Evolutionary conservation across 805 yeast genomes (phyloP).

Genomic region (Hermanozyma aechmeae): DNA sequence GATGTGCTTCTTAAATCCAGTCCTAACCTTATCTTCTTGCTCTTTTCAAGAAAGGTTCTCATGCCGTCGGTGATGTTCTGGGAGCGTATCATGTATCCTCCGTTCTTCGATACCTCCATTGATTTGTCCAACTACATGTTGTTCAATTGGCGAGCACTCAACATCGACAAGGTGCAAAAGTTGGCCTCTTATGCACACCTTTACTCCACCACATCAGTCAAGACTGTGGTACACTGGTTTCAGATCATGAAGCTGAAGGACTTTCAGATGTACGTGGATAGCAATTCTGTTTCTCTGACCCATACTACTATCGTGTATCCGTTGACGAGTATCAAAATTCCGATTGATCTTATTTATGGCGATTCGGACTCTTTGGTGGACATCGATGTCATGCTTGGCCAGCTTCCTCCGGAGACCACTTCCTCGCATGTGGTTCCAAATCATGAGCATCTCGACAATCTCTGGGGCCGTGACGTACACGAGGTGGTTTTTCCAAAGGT

Average conservation of each 20-base stretch:
- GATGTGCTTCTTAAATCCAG: constrained; percentile 69
- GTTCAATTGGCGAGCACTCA: constrained; percentile 71
- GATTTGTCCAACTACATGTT: constrained; percentile 60
- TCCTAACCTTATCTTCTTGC: constrained; percentile 58
- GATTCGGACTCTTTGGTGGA: constrained; percentile 78
- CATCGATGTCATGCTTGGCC: constrained; percentile 60
- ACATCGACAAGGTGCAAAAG: constrained; percentile 69
- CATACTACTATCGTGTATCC: constrained; percentile 30
- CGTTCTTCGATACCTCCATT: constrained; percentile 60
- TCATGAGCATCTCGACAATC: constrained; percentile 86
- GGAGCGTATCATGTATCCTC: constrained; percentile 71
- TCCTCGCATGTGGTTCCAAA: constrained; percentile 46
- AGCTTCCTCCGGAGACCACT: constrained; percentile 48
- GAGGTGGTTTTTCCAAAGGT: constrained; percentile 26
- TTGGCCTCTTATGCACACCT: constrained; percentile 75
- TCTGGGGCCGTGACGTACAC: constrained; percentile 72
- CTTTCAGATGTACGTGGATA: too few relatives aligned
- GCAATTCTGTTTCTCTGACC: too few relatives aligned
- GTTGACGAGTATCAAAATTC: constrained; percentile 37
- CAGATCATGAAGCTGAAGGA: constrained; percentile 70
- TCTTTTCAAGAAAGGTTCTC: constrained; percentile 69
- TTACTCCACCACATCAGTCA: constrained; percentile 86
- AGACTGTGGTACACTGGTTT: constrained; percentile 52
- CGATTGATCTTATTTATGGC: constrained; percentile 76
- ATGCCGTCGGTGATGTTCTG: constrained; percentile 74